phyloP scores from a whole-genome alignment of 768 basidiomycete genomes.

The Auriscalpium vulgare region DNA sequence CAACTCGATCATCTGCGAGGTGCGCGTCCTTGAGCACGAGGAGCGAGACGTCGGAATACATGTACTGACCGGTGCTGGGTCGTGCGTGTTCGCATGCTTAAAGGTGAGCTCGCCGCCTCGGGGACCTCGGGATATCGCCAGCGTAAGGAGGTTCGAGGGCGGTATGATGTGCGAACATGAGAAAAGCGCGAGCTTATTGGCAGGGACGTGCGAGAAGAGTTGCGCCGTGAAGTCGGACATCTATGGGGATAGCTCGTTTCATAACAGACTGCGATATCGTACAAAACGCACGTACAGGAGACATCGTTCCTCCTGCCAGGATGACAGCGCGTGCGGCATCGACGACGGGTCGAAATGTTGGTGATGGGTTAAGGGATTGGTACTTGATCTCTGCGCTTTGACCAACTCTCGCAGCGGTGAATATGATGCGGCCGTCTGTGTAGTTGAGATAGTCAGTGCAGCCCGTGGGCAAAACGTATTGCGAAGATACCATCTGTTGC shows the following conservation, averaged over 20 bases:
- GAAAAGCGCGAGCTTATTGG: conserved; percentile 63
- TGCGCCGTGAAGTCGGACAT: conserved; percentile 83
- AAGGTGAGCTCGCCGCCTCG: conserved; percentile 69
- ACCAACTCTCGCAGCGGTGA: conserved; percentile 30
- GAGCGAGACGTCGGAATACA: too few species aligned
- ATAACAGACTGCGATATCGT: not conserved
- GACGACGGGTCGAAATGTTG: conserved; percentile 77
- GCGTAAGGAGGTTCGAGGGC: conserved; percentile 60
- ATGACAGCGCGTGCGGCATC: conserved; percentile 78
- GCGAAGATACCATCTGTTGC: conserved; percentile 53
- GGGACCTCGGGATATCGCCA: conserved; percentile 71
- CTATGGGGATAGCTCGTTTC: conserved; percentile 31
- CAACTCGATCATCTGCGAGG: conserved; percentile 42
- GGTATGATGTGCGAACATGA: conserved; percentile 94
- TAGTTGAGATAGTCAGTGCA: not conserved
- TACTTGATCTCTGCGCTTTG: conserved; percentile 70
- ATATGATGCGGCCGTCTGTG: conserved; percentile 67
- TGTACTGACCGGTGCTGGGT: conserved; percentile 20
- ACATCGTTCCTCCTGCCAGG: conserved; percentile 96
- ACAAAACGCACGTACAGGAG: conserved; percentile 54
- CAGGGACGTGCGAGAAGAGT: conserved; percentile 60
- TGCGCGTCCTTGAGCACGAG: too few species aligned
- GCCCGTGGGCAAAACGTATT: too few species aligned
- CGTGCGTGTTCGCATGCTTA: conserved; percentile 67
- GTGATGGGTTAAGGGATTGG: conserved; percentile 86